Conservation (phyloP, 1,284 basidiomycete genomes). For the Cronartium quercuum region DNA sequence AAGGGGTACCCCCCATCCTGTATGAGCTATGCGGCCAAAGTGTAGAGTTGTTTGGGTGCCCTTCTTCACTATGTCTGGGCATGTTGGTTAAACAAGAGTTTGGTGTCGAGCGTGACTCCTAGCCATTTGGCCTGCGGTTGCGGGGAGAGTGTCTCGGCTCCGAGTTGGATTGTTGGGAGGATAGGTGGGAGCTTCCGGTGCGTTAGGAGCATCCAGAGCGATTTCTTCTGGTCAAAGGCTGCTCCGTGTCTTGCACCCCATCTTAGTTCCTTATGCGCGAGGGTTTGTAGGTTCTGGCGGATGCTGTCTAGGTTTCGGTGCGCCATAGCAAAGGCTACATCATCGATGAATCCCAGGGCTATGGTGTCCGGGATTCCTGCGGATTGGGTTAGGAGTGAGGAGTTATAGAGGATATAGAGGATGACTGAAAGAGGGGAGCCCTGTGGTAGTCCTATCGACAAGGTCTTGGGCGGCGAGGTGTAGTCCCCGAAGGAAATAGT, state of each 20-base stretch:
- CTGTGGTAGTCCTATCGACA: conserved; percentile 6
- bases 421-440: conserved; percentile 12
- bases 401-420: too few relatives aligned
- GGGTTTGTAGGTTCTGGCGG: neutral
- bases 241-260: conserved; percentile 4
- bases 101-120: neutral
- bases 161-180: neutral
- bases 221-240: conserved; percentile 1
- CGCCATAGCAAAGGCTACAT: conserved; percentile 7
- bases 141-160: neutral
- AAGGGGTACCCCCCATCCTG: neutral
- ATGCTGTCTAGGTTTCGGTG: too few relatives aligned
- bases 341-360: conserved; percentile 9
- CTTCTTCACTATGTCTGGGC: neutral
- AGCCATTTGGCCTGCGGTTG: neutral
- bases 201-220: neutral
- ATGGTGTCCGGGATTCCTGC: neutral
- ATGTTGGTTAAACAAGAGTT: neutral
- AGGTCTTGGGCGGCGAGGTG: neutral
- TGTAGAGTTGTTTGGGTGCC: neutral
- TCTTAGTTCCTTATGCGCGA: neutral
- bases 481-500: neutral
- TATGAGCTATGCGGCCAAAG: neutral
- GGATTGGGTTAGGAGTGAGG: neutral
- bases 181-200: neutral